phyloP scores from a whole-genome alignment of 2,329 filamentous ascomycete genomes.

The Chalaropsis ovoidea region DNA sequence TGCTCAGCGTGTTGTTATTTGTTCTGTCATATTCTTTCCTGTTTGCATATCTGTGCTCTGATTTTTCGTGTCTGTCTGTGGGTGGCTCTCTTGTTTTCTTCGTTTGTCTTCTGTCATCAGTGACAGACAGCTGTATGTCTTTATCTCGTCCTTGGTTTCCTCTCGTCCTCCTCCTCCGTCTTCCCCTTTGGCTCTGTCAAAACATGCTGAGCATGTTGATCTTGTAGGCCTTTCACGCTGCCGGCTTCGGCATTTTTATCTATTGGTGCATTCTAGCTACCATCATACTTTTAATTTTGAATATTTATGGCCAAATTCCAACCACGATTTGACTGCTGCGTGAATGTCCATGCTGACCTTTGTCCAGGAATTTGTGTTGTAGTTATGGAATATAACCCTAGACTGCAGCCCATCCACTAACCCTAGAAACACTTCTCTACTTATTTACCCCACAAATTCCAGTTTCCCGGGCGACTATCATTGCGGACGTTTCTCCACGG shows the following conservation, averaged over 20 bases:
- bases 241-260: background rate
- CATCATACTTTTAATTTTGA: constrained; percentile 8
- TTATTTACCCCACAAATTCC: background rate
- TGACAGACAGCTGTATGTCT: constrained; percentile 1
- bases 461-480: too few species aligned
- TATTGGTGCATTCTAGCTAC: constrained; percentile 12
- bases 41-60: background rate
- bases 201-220: background rate
- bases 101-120: background rate
- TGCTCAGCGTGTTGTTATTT: constrained; percentile 12
- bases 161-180: background rate
- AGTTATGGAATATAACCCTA: constrained; percentile 2
- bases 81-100: constrained; percentile 9
- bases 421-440: background rate
- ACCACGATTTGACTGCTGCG: too few species aligned
- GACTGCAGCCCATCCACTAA: background rate
- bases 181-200: background rate
- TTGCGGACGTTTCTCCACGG: too few species aligned
- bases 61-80: constrained; percentile 8
- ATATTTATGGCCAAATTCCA: background rate
- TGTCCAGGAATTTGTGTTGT: background rate
- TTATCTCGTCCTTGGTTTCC: background rate
- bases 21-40: background rate
- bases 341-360: background rate
- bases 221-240: background rate